A percentile compares a stretch with the other conserved stretches of the same genome.
Evolutionary conservation across 2,329 filamentous ascomycete genomes (phyloP).

Genomic region (Penicillium rolfsii): DNA sequence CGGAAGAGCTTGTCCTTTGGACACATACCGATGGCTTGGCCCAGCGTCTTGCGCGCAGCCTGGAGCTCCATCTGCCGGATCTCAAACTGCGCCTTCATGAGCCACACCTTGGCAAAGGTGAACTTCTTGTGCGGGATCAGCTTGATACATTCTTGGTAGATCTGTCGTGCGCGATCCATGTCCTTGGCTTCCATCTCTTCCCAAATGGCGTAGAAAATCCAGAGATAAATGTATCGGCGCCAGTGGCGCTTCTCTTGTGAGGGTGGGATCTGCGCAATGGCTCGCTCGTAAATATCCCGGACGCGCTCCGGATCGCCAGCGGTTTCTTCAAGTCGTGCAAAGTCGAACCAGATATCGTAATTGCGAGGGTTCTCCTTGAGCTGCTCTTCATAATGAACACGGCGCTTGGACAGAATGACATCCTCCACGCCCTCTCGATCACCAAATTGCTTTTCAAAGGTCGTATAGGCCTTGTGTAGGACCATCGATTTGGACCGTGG

Average conservation of each 20-base stretch:
- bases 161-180: conserved; percentile 75
- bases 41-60: conserved; percentile 82
- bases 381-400: conserved; percentile 92
- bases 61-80: conserved; percentile 81
- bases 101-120: conserved; percentile 96
- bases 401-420: conserved; percentile 89
- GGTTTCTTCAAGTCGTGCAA: conserved; percentile 84
- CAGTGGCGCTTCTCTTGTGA: conserved; percentile 97
- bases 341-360: conserved; percentile 97
- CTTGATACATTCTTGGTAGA: conserved; percentile 85
- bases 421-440: conserved; percentile 92
- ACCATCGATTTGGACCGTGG: conserved; percentile 81
- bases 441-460: conserved; percentile 97
- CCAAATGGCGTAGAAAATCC: conserved; percentile 96
- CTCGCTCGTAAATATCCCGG: conserved; percentile 90
- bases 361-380: conserved; percentile 93
- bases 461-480: conserved; percentile 92
- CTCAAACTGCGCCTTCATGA: conserved; percentile 91
- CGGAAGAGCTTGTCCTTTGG: conserved; percentile 95
- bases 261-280: conserved; percentile 91
- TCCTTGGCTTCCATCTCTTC: conserved; percentile 88
- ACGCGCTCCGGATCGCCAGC: conserved; percentile 81
- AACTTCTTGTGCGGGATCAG: conserved; percentile 95
- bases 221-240: conserved; percentile 95
- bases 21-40: conserved; percentile 87